A percentile compares a stretch with the other conserved stretches of the same genome.
These are phyloP conservation scores for Camelina neglecta DNA, from an alignment of 345 rosid genomes.

Conservation along the genomic window DNA sequence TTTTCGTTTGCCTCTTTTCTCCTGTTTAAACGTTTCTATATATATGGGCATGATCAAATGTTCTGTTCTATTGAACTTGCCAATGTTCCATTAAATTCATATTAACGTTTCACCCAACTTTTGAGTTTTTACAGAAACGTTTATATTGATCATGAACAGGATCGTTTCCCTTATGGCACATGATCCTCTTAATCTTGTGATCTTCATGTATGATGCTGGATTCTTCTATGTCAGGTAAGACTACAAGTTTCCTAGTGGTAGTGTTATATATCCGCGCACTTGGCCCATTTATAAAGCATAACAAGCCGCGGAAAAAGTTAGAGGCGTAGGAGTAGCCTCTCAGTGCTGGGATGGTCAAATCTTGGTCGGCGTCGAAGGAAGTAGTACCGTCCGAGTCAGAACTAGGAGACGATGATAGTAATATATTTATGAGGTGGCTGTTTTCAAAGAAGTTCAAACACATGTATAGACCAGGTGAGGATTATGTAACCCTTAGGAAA, in stretches of 20 bases:
- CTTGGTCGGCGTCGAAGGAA: background rate
- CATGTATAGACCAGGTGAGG: background rate
- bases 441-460: background rate
- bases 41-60: too few relatives aligned
- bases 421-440: background rate
- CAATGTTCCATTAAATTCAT: too few relatives aligned
- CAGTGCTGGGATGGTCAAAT: constrained; percentile 16
- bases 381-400: constrained; percentile 1
- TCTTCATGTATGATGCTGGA: constrained; percentile 1
- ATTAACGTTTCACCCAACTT: too few relatives aligned
- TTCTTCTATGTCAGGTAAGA: constrained; percentile 23
- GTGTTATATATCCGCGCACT: constrained; percentile 18
- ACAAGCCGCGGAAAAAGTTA: constrained; percentile 25
- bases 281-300: background rate
- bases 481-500: background rate
- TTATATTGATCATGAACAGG: constrained; percentile 25
- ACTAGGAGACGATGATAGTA: constrained; percentile 6
- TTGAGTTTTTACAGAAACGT: background rate
- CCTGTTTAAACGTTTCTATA: too few relatives aligned
- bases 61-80: too few relatives aligned
- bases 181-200: background rate
- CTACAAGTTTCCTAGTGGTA: constrained; percentile 22
- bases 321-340: background rate
- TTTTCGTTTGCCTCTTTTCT: too few relatives aligned
- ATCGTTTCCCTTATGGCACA: constrained; percentile 6